Evolutionary conservation across 495 filamentous ascomycete species (phyloP).

Genomic region (Annulohypoxylon moriforme): DNA sequence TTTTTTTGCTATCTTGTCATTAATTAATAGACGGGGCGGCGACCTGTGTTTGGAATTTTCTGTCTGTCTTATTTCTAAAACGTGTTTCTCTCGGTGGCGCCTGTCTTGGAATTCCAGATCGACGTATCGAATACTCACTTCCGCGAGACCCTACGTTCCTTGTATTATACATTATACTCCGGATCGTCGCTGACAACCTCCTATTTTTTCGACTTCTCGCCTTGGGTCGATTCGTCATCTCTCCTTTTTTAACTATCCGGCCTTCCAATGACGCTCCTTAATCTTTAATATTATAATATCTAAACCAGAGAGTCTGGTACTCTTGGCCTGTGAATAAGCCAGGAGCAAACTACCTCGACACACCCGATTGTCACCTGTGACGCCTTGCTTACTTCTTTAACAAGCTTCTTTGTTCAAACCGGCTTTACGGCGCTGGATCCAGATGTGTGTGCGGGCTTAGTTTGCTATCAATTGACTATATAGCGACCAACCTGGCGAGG

Average conservation of each 20-base stretch:
- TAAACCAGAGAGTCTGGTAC: constrained; percentile 53
- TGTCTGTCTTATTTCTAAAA: constrained; percentile 39
- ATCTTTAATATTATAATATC: constrained; percentile 53
- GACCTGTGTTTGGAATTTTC: constrained; percentile 35
- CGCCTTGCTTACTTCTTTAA: constrained; percentile 9
- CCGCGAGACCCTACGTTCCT: constrained; percentile 47
- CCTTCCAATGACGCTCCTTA: constrained; percentile 52
- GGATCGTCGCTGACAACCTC: constrained; percentile 28
- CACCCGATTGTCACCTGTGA: constrained; percentile 31
- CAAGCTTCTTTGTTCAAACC: constrained; percentile 23
- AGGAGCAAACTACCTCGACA: constrained; percentile 26
- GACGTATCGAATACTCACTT: constrained; percentile 38
- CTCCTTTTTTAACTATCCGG: constrained; percentile 17
- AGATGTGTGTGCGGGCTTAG: constrained; percentile 27
- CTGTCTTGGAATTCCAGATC: constrained; percentile 49
- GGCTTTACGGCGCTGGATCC: constrained; percentile 22
- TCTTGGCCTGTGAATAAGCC: constrained; percentile 40
- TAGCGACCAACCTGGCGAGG: constrained; percentile 14
- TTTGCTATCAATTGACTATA: constrained; percentile 28
- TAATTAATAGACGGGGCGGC: constrained; percentile 39
- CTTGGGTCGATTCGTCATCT: constrained; percentile 22
- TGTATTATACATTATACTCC: constrained; percentile 20
- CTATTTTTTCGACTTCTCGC: constrained; percentile 10
- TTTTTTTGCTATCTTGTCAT: constrained; percentile 38
- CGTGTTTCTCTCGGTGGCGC: constrained; percentile 40